phyloP scores from a whole-genome alignment of 2,329 filamentous ascomycete species.

The Chrysoporthe deuterocubensis region DNA sequence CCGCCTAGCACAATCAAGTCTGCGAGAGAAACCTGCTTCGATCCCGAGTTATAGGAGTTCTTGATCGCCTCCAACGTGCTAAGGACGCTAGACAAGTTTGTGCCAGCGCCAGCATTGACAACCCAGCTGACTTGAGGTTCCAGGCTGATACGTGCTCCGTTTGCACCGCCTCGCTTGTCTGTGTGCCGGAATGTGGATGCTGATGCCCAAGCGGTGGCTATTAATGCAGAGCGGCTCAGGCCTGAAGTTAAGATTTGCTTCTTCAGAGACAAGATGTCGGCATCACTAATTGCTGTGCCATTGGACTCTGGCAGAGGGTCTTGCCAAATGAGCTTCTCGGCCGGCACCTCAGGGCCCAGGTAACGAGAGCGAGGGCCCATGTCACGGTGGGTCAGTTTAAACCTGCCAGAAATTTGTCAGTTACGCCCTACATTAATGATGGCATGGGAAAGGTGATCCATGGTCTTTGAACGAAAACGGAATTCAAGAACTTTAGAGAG shows the following conservation, averaged over 20 bases:
- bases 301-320: constrained; percentile 68
- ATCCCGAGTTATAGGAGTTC: constrained; percentile 40
- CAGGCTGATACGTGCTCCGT: constrained; percentile 77
- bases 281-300: constrained; percentile 62
- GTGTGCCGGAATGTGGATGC: constrained; percentile 74
- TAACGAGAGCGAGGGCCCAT: constrained; percentile 74
- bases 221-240: constrained; percentile 62
- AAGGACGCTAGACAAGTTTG: constrained; percentile 64
- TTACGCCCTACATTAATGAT: neutral
- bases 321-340: constrained; percentile 74
- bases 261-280: constrained; percentile 70
- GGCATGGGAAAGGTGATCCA: neutral
- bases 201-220: constrained; percentile 70
- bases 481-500: neutral
- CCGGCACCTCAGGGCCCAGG: constrained; percentile 74
- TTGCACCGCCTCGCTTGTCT: constrained; percentile 83
- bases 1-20: constrained; percentile 80
- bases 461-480: neutral
- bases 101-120: constrained; percentile 62
- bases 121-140: constrained; percentile 73
- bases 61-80: constrained; percentile 66
- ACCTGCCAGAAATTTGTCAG: constrained; percentile 2
- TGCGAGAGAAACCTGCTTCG: constrained; percentile 77
- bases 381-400: constrained; percentile 78
- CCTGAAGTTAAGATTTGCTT: constrained; percentile 67